A percentile compares a stretch with the other conserved stretches of the same genome.
Conservation (phyloP, 1,284 basidiomycete genomes). For the Trichosporon faecale region DNA sequence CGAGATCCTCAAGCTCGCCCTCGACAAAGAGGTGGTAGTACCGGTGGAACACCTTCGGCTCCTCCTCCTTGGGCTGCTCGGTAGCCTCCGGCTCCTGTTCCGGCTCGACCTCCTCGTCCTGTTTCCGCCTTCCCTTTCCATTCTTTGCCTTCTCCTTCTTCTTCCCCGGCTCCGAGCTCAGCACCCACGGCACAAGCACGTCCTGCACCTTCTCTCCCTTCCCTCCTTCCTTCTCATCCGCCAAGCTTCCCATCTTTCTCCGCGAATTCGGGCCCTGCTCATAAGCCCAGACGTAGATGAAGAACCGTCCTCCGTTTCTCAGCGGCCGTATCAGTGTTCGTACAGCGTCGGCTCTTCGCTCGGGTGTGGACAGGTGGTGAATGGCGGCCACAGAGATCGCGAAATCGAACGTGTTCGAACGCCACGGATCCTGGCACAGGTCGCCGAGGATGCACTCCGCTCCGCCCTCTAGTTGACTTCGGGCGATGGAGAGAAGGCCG, state of each 20-base stretch:
- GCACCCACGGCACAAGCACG: constrained; percentile 71
- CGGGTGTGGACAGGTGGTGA: constrained; percentile 80
- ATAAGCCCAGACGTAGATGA: constrained; percentile 98
- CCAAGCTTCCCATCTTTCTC: constrained; percentile 58
- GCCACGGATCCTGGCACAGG: constrained; percentile 63
- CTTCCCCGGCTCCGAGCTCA: constrained; percentile 23
- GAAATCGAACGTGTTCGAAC: constrained; percentile 75
- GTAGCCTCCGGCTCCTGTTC: not conserved
- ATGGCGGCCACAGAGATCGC: constrained; percentile 93
- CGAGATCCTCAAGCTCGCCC: constrained; percentile 68
- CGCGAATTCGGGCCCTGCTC: constrained; percentile 85
- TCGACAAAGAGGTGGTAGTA: constrained; percentile 91
- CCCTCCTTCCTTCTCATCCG: constrained; percentile 31
- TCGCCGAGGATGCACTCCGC: constrained; percentile 59
- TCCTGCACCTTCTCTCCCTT: constrained; percentile 54
- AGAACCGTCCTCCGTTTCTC: constrained; percentile 57
- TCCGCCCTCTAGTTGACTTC: constrained; percentile 49
- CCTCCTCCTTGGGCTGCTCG: constrained; percentile 2
- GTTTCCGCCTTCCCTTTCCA: constrained; percentile 1
- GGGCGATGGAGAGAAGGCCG: constrained; percentile 73
- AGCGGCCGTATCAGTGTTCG: constrained; percentile 68
- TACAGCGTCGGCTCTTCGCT: constrained; percentile 68
- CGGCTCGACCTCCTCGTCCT: not conserved
- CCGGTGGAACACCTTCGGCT: constrained; percentile 63
- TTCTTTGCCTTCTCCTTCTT: constrained; percentile 17